phyloP scores from a whole-genome alignment of 225 moss, liverwort and hornwort species.

The Asterella californica region DNA sequence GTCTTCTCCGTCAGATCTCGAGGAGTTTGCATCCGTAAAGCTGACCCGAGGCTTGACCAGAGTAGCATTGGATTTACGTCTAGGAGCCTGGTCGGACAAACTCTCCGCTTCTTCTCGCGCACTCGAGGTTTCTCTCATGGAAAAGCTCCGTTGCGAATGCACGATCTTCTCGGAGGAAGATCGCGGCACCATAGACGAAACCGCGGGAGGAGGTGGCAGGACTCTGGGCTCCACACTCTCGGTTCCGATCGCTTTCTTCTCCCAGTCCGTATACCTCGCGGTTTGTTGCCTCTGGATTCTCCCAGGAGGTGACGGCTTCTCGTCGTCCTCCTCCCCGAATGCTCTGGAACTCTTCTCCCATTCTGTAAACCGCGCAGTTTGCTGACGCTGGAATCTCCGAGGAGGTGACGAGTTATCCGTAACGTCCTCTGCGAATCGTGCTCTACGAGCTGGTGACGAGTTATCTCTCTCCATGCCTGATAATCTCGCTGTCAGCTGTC shows the following conservation, averaged over 20 bases:
- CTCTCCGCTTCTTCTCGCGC: not conserved
- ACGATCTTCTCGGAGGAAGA: conserved; percentile 12
- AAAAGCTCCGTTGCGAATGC: conserved; percentile 21
- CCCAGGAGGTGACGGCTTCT: not conserved
- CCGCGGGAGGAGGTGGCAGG: not conserved
- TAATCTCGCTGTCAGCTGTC: conserved; percentile 11
- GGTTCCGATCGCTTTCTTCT: not conserved
- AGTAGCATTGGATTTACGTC: conserved; percentile 18
- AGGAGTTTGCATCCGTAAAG: conserved; percentile 17
- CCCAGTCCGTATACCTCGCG: not conserved
- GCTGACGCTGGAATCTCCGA: conserved; percentile 7
- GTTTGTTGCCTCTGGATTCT: conserved; percentile 16
- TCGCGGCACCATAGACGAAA: not conserved
- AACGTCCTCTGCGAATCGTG: conserved; percentile 8
- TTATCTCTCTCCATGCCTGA: not conserved
- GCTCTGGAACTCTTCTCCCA: not conserved
- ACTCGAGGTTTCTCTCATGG: conserved; percentile 19
- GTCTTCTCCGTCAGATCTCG: not conserved
- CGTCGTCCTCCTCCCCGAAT: conserved; percentile 2
- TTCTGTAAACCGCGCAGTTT: conserved; percentile 7
- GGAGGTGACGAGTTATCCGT: not conserved
- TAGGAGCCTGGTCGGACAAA: conserved; percentile 1
- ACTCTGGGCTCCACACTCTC: not conserved
- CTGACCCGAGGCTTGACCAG: conserved; percentile 28
- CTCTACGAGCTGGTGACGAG: not conserved